Conservation (phyloP, 208 protist species). For the Trichomonas tenax region DNA sequence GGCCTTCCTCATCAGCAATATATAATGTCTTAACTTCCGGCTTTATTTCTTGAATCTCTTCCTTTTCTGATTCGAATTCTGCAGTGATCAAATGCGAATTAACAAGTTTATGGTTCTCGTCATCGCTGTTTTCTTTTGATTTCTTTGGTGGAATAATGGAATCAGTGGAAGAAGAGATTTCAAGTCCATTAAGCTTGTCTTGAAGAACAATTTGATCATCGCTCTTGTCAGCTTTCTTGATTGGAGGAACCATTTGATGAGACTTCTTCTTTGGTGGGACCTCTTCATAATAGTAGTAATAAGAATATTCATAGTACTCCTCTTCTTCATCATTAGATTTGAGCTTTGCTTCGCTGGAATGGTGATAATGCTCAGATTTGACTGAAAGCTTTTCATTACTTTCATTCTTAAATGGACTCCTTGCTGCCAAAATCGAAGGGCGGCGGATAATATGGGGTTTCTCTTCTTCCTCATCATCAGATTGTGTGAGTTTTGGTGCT, state of each 20-base stretch:
- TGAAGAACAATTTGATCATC: background rate
- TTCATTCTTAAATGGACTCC: too few species aligned
- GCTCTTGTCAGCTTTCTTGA: background rate
- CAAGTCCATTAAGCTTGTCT: background rate
- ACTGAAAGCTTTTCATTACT: too few species aligned
- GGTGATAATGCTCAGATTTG: too few species aligned
- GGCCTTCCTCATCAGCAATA: too few species aligned
- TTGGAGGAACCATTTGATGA: background rate
- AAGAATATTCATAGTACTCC: background rate
- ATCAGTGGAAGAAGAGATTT: background rate
- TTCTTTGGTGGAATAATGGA: background rate
- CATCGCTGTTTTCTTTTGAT: background rate
- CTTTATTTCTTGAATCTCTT: background rate
- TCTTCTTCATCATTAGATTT: background rate
- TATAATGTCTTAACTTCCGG: background rate
- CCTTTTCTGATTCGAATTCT: background rate
- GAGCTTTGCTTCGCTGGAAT: too few species aligned
- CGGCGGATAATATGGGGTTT: background rate
- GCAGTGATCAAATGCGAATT: background rate
- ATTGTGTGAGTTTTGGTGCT: background rate
- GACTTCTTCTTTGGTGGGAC: background rate
- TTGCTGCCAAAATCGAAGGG: background rate
- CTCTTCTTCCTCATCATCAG: background rate
- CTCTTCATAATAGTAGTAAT: background rate
- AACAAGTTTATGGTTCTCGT: background rate